Percentiles rank a stretch among this genome's conserved stretches.
Conservation (phyloP, 192 early-diverging fungal species). For the Coemansia sp. region DNA sequence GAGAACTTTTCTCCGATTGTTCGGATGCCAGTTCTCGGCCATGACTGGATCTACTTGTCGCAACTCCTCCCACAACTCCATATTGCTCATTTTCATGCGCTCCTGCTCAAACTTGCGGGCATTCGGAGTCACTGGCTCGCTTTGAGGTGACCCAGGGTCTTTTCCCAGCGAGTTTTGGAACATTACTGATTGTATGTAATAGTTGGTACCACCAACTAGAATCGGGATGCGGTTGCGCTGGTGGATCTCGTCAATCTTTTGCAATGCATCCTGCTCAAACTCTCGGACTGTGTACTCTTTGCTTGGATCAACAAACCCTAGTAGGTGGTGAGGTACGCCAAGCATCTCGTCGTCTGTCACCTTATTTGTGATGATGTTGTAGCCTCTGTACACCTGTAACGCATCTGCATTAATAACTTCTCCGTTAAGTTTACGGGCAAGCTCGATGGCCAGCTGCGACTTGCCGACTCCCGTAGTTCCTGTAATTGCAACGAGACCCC, state of each 20-base stretch:
- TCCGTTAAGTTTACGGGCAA: conserved; percentile 75
- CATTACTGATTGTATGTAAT: conserved; percentile 91
- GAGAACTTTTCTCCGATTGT: conserved; percentile 82
- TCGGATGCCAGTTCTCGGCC: conserved; percentile 87
- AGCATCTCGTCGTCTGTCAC: conserved; percentile 67
- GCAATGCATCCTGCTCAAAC: conserved; percentile 75
- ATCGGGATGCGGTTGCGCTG: conserved; percentile 70
- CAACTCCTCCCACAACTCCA: conserved; percentile 66
- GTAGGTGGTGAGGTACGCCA: conserved; percentile 77
- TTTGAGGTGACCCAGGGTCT: conserved; percentile 17
- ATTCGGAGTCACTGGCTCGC: conserved; percentile 4
- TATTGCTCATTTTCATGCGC: conserved; percentile 38
- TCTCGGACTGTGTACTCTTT: conserved; percentile 86
- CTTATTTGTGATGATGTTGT: conserved; percentile 96
- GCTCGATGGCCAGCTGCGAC: conserved; percentile 84
- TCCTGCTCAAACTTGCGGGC: conserved; percentile 22
- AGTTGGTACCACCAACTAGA: conserved; percentile 94
- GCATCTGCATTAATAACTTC: conserved; percentile 96
- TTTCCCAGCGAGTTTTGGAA: conserved; percentile 70
- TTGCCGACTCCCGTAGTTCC: conserved; percentile 98
- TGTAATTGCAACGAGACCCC: conserved; percentile 60
- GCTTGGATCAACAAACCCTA: conserved; percentile 69
- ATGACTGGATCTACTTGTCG: conserved; percentile 75
- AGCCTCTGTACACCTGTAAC: conserved; percentile 91
- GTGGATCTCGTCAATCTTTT: conserved; percentile 78